A percentile compares a stretch with the other conserved stretches of the same genome.
These are phyloP conservation scores for Cantharellus anzutake DNA, from an alignment of 768 basidiomycete genomes.

Conservation along the genomic window DNA sequence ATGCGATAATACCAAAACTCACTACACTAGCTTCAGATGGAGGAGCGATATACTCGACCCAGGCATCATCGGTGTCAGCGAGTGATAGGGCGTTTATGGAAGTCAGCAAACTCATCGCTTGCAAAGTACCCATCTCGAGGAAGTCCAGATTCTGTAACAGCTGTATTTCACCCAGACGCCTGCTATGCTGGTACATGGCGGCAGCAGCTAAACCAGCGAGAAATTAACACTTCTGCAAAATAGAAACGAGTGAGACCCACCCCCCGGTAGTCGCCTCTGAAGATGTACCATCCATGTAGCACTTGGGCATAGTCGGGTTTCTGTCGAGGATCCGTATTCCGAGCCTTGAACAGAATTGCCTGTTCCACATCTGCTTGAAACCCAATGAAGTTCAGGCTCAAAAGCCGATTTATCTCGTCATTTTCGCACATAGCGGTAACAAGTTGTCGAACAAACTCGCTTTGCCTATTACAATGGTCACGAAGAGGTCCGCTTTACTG, in stretches of 20 bases:
- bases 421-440: slow-evolving; percentile 89
- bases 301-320: slow-evolving; percentile 78
- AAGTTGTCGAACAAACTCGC: slow-evolving; percentile 62
- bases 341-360: slow-evolving; percentile 76
- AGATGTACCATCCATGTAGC: slow-evolving; percentile 84
- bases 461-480: slow-evolving; percentile 32
- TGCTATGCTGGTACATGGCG: slow-evolving; percentile 83
- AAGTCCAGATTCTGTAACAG: slow-evolving; percentile 26
- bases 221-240: not conserved
- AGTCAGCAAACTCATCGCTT: slow-evolving; percentile 51
- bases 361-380: slow-evolving; percentile 76
- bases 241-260: slow-evolving; percentile 27
- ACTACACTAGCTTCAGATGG: slow-evolving; percentile 26
- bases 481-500: not conserved
- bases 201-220: slow-evolving; percentile 42
- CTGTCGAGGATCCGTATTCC: slow-evolving; percentile 77
- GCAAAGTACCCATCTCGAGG: slow-evolving; percentile 45
- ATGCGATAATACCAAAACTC: slow-evolving; percentile 1
- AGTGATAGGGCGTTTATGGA: slow-evolving; percentile 80
- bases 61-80: slow-evolving; percentile 61
- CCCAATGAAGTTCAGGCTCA: slow-evolving; percentile 69
- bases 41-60: slow-evolving; percentile 53
- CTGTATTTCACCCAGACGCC: slow-evolving; percentile 39
- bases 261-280: slow-evolving; percentile 78
- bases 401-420: slow-evolving; percentile 55